These are phyloP conservation scores for Dianthus caryophyllus DNA, from an alignment of 148 eudicot genomes.

Conservation along the genomic window DNA sequence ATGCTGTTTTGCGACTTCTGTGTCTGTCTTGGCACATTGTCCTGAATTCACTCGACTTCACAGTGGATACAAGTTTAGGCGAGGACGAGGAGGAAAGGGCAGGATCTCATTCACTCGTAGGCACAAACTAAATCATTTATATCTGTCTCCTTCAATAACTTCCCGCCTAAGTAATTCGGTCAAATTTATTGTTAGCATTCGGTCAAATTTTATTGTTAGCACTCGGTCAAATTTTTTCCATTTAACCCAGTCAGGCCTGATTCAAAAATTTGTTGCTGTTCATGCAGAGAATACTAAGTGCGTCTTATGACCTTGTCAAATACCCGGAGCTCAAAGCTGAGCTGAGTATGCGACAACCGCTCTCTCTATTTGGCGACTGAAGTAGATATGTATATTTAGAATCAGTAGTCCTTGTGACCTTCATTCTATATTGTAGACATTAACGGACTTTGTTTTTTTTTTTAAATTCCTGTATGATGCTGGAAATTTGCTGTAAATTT, in stretches of 20 bases:
- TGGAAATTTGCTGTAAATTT: too few relatives aligned
- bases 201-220: background rate
- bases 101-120: too few relatives aligned
- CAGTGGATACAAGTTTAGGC: too few relatives aligned
- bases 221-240: too few relatives aligned
- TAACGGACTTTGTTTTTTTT: too few relatives aligned
- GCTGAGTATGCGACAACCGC: conserved; percentile 94
- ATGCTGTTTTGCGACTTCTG: background rate
- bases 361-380: conserved; percentile 77
- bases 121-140: too few relatives aligned
- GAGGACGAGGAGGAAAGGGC: too few relatives aligned
- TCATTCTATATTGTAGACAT: too few relatives aligned
- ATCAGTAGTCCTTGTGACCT: background rate
- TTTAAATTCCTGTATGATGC: too few relatives aligned
- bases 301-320: conserved; percentile 67
- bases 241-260: background rate
- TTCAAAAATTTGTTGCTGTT: conserved; percentile 9
- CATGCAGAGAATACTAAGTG: conserved; percentile 64
- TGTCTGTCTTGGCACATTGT: background rate
- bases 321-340: conserved; percentile 80
- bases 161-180: too few relatives aligned
- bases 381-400: conserved; percentile 1
- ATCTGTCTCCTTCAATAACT: too few relatives aligned
- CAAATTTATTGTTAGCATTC: too few relatives aligned
- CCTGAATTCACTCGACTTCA: background rate